Base-by-base conservation (phyloP, 176 grass and related monocot genomes). In the Elymus sibiricus region DNA sequence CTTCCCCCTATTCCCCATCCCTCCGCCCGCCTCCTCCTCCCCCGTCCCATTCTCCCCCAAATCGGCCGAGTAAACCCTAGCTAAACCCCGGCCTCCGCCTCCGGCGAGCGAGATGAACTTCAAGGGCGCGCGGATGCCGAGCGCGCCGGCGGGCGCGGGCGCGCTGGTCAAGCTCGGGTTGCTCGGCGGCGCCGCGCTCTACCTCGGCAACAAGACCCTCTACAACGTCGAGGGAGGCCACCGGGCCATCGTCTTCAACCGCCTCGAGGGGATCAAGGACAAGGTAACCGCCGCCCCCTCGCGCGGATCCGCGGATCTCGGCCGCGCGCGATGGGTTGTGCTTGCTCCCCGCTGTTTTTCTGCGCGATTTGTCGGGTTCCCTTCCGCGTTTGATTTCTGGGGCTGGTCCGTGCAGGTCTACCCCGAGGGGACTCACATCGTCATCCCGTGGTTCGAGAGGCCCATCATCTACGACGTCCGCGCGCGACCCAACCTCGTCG, bases 391-490 rank as follows among this genome's bases (percentile, higher is more conserved):
- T 55, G 74, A 44, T 80, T 19, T 44, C 32, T 14, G 5, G 28
- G 77, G 4, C 9, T 11, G 21, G 32, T 64, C 75, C 46, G 11
- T 24, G 42, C 81, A 97, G 92, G 95, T 97, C 70, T 97, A 97
- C 88, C 92, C 92, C 14, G 95, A 97, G 65, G 95, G 95, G 69
- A 97, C 95, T 31, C 95, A 97, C 89, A 77, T 97, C 53, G 86
- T 94, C 17, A 83, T 97, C 81, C 95, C 95, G 2, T 89, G 82
- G 90, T 88, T 97, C 63, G 95, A 97, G 78, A 97, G 95, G 83
- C 92, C 95, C 15, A 94, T 97, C 62, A 94, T 97, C 87, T 97
- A 94, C 83, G 92, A 97, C 66, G 92, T 97, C 62, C 95, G 95
- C 56, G 90, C 95, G 65, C 88, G 88, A 80, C 95, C 95, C 69